A percentile compares a stretch with the other conserved stretches of the same genome.
phyloP scores from a whole-genome alignment of 2,329 filamentous ascomycete genomes.

The Phoma sp. region DNA sequence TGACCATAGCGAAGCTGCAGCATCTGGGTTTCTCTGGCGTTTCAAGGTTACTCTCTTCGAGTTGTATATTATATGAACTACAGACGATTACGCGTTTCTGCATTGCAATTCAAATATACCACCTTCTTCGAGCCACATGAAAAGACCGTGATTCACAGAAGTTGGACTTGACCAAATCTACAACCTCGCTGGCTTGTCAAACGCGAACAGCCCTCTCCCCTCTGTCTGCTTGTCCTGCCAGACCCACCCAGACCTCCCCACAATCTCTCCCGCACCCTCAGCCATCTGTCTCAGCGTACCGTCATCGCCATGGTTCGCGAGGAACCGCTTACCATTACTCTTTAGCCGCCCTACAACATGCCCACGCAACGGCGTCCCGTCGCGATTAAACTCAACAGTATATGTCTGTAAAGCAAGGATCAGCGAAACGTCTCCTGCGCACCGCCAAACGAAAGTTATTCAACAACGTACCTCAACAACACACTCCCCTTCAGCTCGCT shows the following conservation, averaged over 20 bases:
- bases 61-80: conserved; percentile 8
- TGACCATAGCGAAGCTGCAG: conserved; percentile 3
- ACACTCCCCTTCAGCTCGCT: conserved; percentile 58
- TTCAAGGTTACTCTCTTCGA: conserved; percentile 2
- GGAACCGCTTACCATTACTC: conserved; percentile 56
- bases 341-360: conserved; percentile 61
- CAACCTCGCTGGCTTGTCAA: conserved; percentile 25
- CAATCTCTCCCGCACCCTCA: conserved; percentile 53
- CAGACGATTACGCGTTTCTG: not conserved
- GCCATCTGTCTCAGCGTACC: conserved; percentile 55
- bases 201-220: conserved; percentile 39
- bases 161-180: not conserved
- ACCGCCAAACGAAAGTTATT: not conserved
- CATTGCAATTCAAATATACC: not conserved
- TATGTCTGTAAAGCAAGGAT: conserved; percentile 57
- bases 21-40: not conserved
- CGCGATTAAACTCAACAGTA: conserved; percentile 63
- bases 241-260: conserved; percentile 59
- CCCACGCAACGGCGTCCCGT: conserved; percentile 56
- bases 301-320: conserved; percentile 64
- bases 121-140: not conserved
- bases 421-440: not conserved
- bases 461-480: conserved; percentile 58
- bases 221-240: conserved; percentile 36
- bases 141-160: not conserved